Conservation (phyloP, 306 rosid species). For the Hippophae rhamnoides region DNA sequence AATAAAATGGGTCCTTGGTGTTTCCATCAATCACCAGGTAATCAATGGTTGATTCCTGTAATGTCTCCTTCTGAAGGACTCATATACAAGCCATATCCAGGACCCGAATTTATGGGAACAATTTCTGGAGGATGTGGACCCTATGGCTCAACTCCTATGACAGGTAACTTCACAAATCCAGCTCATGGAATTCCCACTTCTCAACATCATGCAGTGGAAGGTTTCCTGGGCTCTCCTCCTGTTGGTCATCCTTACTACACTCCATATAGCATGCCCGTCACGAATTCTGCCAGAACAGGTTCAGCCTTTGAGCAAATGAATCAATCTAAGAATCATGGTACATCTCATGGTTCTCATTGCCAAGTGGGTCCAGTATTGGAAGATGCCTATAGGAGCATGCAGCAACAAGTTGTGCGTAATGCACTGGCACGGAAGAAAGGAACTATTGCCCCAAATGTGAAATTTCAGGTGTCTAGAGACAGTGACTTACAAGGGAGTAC, state of each 20-base stretch:
- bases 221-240: constrained; percentile 37
- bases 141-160: constrained; percentile 35
- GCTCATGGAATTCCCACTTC: constrained; percentile 48
- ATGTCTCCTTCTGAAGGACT: constrained; percentile 93
- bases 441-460: constrained; percentile 20
- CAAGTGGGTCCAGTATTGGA: constrained; percentile 23
- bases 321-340: constrained; percentile 10
- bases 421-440: constrained; percentile 32
- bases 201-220: constrained; percentile 45
- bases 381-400: constrained; percentile 24
- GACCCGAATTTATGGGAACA: constrained; percentile 52
- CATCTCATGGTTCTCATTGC: constrained; percentile 25
- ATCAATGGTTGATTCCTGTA: constrained; percentile 81
- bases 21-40: constrained; percentile 65
- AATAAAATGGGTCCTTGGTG: constrained; percentile 54
- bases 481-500: constrained; percentile 62
- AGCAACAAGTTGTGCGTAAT: constrained; percentile 35
- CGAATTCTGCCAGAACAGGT: constrained; percentile 44
- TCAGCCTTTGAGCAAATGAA: constrained; percentile 48
- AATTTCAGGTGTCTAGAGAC: constrained; percentile 30
- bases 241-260: constrained; percentile 48
- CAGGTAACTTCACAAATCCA: constrained; percentile 45
- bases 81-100: constrained; percentile 78
- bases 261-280: constrained; percentile 56
- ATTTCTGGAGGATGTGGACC: constrained; percentile 64